Conservation (phyloP, 192 early-diverging fungal genomes). For the Coemansia reversa region DNA sequence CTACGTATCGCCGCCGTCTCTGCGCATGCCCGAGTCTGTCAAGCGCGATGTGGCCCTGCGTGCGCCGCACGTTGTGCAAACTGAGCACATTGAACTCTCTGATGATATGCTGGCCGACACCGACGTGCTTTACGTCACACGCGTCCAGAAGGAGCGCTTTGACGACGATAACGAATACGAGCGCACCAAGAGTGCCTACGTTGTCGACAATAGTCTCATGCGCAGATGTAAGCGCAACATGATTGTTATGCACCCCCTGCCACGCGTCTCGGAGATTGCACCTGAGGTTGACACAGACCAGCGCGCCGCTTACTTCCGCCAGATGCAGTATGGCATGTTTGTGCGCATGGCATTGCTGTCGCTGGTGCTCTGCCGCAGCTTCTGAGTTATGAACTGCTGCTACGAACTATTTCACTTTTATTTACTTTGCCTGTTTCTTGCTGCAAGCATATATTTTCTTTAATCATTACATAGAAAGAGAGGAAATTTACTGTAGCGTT, state of each 20-base stretch:
- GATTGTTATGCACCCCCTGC: conserved; percentile 99
- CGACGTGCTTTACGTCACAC: conserved; percentile 96
- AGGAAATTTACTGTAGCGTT: neutral
- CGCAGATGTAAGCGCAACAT: conserved; percentile 89
- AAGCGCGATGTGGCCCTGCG: conserved; percentile 62
- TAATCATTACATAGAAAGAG: neutral
- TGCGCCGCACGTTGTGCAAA: conserved; percentile 60
- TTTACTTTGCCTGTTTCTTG: conserved; percentile 5
- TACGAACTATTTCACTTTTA: neutral
- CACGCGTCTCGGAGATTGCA: conserved; percentile 91
- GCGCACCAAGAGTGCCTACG: conserved; percentile 67
- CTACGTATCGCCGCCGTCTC: conserved; percentile 81
- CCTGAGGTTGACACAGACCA: conserved; percentile 98
- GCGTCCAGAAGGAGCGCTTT: conserved; percentile 97
- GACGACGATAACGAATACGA: conserved; percentile 74
- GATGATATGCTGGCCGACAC: conserved; percentile 76
- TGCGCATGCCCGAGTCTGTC: conserved; percentile 85
- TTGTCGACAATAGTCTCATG: conserved; percentile 86
- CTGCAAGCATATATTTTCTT: neutral
- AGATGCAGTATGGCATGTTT: conserved; percentile 97
- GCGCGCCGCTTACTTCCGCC: conserved; percentile 96
- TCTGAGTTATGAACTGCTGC: conserved; percentile 9
- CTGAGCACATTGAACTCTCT: conserved; percentile 71
- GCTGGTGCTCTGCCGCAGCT: conserved; percentile 63
- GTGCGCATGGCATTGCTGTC: conserved; percentile 97